phyloP scores from a whole-genome alignment of 768 basidiomycete genomes.

The Aureoboletus auriporus region DNA sequence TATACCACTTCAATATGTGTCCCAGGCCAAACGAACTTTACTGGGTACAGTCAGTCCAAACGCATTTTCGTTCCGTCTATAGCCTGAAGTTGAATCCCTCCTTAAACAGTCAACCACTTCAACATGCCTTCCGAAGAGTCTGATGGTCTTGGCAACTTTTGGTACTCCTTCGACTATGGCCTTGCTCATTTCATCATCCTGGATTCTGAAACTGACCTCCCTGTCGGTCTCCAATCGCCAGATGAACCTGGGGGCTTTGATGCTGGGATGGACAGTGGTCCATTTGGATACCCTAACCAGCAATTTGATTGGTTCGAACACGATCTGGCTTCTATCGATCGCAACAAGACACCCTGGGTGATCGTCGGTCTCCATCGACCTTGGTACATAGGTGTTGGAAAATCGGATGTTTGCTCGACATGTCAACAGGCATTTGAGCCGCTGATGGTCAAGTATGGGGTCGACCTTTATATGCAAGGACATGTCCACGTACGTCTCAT shows the following conservation, averaged over 20 bases:
- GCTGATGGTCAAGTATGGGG: conserved; percentile 29
- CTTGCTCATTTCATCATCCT: conserved; percentile 26
- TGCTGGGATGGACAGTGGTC: conserved; percentile 20
- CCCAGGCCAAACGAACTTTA: conserved; percentile 24
- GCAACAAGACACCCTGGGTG: conserved; percentile 25
- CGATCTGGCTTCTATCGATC: conserved; percentile 20
- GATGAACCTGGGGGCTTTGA: conserved; percentile 19
- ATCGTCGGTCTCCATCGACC: conserved; percentile 26
- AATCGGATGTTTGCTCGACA: conserved; percentile 9
- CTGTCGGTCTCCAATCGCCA: conserved; percentile 20
- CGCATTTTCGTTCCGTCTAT: not conserved
- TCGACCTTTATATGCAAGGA: conserved; percentile 28
- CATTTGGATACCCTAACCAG: conserved; percentile 26
- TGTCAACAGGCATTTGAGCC: conserved; percentile 28
- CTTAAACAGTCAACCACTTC: conserved; percentile 23
- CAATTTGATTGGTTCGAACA: conserved; percentile 27
- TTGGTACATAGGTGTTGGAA: conserved; percentile 18
- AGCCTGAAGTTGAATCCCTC: not conserved
- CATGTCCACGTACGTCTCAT: conserved; percentile 18
- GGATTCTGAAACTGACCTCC: conserved; percentile 25
- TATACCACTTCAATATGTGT: conserved; percentile 26
- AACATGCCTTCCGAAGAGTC: conserved; percentile 25
- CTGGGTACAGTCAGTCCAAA: conserved; percentile 23
- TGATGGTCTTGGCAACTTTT: conserved; percentile 25
- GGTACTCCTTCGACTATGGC: conserved; percentile 30